Conservation (phyloP, 225 moss, liverwort and hornwort species). For the Straminergon stramineum region DNA sequence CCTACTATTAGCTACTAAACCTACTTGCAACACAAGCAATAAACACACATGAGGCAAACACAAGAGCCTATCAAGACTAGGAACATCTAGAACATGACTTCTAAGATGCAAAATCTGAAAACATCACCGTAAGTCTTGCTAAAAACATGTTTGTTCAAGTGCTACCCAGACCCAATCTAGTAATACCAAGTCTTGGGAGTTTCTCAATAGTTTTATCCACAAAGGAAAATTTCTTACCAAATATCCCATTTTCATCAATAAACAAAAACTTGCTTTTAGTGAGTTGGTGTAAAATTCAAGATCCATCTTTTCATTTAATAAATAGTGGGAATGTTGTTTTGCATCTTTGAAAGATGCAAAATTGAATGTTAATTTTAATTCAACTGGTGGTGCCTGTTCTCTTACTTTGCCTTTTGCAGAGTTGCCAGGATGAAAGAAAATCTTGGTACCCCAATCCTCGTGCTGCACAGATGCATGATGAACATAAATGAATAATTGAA, state of each 20-base stretch:
- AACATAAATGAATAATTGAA: neutral
- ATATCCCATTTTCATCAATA: neutral
- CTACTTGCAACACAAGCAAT: neutral
- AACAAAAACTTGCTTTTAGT: neutral
- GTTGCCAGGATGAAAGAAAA: constrained; percentile 22
- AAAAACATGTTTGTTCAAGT: neutral
- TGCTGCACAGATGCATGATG: constrained; percentile 8
- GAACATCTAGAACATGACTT: neutral
- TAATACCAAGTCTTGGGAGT: neutral
- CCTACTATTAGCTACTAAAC: neutral
- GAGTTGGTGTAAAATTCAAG: neutral
- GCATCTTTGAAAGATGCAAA: too few relatives aligned
- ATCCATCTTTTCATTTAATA: neutral
- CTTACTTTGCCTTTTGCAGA: constrained; percentile 18
- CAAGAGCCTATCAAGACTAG: neutral
- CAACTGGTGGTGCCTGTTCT: too few relatives aligned
- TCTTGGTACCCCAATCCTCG: constrained; percentile 14
- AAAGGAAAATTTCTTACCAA: neutral
- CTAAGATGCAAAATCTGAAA: neutral
- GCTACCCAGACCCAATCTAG: neutral
- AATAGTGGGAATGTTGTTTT: too few relatives aligned
- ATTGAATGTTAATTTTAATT: too few relatives aligned
- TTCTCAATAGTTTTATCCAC: neutral
- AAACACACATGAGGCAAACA: neutral
- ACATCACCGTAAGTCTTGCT: neutral